Evolutionary conservation across 2,329 filamentous ascomycete species (phyloP), one percentile per base, ranked within the genome.

Genomic region (Pezicula rhizophila): DNA sequence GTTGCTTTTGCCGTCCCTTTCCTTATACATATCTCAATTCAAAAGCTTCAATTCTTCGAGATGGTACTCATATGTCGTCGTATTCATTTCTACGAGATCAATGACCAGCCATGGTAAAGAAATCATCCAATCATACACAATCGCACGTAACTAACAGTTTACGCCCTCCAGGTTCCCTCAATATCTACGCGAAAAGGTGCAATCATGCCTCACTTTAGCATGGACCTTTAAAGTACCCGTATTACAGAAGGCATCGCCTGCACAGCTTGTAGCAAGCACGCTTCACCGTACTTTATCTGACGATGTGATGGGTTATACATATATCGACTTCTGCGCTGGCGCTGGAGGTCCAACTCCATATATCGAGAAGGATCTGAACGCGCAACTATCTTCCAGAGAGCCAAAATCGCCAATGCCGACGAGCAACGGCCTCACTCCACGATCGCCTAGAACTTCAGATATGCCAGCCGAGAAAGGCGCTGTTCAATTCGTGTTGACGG

Each of bases 281-380:
- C 74, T 89, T 41, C 69, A 74, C 35, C 66, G 66, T 18, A 68
- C 76, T 38, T 72, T 85, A 12, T 71, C 73, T 33, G 51, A 60
- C 5, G 60, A 69, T 23, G 68, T 79, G 1, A 67, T 71, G 15
- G 65, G 70, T 2, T 82, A 85, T 64, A 80, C 77, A 15, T 82
- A 86, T 57, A 76, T 90, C 52, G 87, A 91, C 68, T 87, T 89
- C 66, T 89, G 85, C 64, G 83, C 85, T 2, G 87, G 87, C 45
- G 82, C 77, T 12, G 87, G 87, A 37, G 86, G 86, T 0, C 84
- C 84, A 1, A 87, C 82, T 2, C 83, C 82, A 0, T 70, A 69
- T 35, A 80, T 87, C 45, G 83, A 85, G 64, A 70, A 68, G 10
- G 68, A 75, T 38, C 62, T 87, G 53, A 87, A 87, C 64, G 52